phyloP scores from a whole-genome alignment of 1,284 basidiomycete genomes.

The Cerrena zonata region DNA sequence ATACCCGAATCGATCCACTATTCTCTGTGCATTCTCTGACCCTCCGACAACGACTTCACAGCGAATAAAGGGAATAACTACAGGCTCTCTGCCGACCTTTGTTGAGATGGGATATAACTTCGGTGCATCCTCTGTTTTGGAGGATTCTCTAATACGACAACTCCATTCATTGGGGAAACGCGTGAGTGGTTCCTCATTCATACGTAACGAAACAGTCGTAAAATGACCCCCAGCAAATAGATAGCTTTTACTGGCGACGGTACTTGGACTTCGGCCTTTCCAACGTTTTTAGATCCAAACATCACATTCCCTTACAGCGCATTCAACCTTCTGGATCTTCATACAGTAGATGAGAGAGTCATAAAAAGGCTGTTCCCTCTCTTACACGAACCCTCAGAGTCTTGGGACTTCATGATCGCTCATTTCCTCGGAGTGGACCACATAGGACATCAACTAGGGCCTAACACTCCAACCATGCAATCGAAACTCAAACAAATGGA shows the following conservation, averaged over 20 bases:
- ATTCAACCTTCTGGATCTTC: constrained; percentile 97
- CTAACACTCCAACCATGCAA: constrained; percentile 82
- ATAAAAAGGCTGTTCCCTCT: constrained; percentile 79
- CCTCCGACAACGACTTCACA: constrained; percentile 95
- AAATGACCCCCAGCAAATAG: constrained; percentile 25
- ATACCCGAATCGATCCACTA: constrained; percentile 68
- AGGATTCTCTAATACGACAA: constrained; percentile 80
- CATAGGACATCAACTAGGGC: constrained; percentile 90
- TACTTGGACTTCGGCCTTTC: constrained; percentile 91
- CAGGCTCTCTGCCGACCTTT: constrained; percentile 93
- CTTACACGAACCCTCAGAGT: constrained; percentile 43
- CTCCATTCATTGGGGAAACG: constrained; percentile 48
- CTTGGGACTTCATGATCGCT: constrained; percentile 84
- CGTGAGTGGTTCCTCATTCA: constrained; percentile 34
- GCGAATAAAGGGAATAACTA: constrained; percentile 91
- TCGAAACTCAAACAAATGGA: constrained; percentile 86
- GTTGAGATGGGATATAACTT: constrained; percentile 92
- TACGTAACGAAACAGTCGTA: constrained; percentile 5
- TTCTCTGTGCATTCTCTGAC: constrained; percentile 88
- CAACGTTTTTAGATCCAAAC: constrained; percentile 64
- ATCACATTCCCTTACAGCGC: constrained; percentile 86
- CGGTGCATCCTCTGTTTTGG: constrained; percentile 76
- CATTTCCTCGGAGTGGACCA: constrained; percentile 98
- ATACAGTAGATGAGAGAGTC: constrained; percentile 92
- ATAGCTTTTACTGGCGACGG: constrained; percentile 92